Percentiles rank a stretch among this genome's conserved stretches.
phyloP scores from a whole-genome alignment of 1,284 basidiomycete species.

The Tetrapyrgos nigripes region DNA sequence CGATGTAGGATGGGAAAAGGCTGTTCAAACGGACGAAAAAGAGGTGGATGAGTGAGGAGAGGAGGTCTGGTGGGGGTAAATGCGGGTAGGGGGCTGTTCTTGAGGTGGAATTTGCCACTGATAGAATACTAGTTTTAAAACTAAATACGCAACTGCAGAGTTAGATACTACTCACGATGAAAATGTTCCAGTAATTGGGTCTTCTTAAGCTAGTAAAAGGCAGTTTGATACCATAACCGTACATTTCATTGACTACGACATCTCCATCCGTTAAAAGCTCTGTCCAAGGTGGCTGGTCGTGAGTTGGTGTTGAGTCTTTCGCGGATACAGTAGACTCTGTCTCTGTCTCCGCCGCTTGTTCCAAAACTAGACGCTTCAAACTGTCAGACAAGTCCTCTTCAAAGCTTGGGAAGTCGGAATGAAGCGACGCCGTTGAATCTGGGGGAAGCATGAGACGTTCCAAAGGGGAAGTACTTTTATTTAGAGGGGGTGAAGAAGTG shows the following conservation, averaged over 20 bases:
- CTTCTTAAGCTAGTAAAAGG: conserved; percentile 1
- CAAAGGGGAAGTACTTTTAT: not conserved
- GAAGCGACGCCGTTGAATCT: too few species aligned
- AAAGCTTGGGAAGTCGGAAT: conserved; percentile 3
- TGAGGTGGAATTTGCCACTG: conserved; percentile 36
- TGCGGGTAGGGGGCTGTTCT: conserved; percentile 14
- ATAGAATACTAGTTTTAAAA: not conserved
- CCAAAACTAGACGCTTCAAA: not conserved
- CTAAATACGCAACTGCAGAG: not conserved
- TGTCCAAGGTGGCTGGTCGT: not conserved
- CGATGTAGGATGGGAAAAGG: conserved; percentile 68
- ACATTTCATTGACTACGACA: not conserved
- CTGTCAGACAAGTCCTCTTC: not conserved
- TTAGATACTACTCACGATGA: conserved; percentile 20
- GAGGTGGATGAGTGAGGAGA: conserved; percentile 56
- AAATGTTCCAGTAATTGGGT: conserved; percentile 25
- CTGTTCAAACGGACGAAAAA: conserved; percentile 63
- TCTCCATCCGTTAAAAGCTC: not conserved
- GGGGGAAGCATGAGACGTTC: too few species aligned
- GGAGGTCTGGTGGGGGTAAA: conserved; percentile 62
- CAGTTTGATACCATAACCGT: not conserved
- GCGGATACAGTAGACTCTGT: not conserved
- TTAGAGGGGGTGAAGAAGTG: not conserved
- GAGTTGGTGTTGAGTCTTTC: not conserved
- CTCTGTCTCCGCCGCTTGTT: not conserved